phyloP scores from a whole-genome alignment of 2,329 filamentous ascomycete species.

The Aspergillus amoenus region DNA sequence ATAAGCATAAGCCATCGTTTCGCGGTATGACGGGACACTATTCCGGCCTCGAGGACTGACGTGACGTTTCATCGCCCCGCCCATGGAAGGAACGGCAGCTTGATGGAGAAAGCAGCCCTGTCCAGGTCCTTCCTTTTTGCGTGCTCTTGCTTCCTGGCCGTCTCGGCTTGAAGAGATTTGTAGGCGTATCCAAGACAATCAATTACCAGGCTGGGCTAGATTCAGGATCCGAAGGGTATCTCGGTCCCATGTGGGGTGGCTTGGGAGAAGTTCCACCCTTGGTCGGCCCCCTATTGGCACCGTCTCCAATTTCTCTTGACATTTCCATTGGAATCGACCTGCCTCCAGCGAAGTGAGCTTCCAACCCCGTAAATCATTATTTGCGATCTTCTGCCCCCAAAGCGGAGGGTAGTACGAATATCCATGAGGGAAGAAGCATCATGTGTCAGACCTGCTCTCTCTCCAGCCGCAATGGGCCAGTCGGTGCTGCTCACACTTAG shows the following conservation, averaged over 20 bases:
- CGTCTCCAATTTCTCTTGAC: conserved; percentile 3
- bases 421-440: background rate
- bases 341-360: background rate
- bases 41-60: background rate
- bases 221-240: conserved; percentile 2
- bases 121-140: background rate
- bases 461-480: background rate
- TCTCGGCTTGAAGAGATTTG: background rate
- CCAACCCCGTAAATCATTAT: background rate
- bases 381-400: background rate
- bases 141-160: background rate
- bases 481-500: background rate
- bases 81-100: background rate
- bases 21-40: background rate
- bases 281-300: conserved; percentile 9
- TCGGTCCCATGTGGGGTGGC: conserved; percentile 3
- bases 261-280: background rate
- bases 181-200: background rate
- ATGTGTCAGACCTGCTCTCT: background rate
- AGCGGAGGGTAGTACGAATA: background rate
- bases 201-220: conserved; percentile 1
- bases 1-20: conserved; percentile 5
- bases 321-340: background rate
- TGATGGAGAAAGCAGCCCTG: background rate
- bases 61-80: background rate